Evolutionary conservation across 78 protist genomes (phyloP), one percentile per base, ranked within the genome.

Genomic region (Dictyostelium capitatum): DNA sequence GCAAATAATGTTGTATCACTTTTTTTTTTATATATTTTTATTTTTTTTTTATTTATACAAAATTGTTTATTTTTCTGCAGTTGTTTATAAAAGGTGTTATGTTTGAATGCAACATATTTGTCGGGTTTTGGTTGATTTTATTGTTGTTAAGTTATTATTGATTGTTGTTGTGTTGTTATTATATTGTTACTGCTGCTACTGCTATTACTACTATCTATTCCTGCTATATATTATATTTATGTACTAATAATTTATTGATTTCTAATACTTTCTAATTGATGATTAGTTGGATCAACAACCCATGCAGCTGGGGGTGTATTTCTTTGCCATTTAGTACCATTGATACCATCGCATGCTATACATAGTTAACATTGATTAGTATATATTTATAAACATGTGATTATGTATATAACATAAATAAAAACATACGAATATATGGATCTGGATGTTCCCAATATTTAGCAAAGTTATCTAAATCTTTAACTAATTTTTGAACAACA

Each of bases 241-340:
- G 43, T 37, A 37, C 43, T 37, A 37, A 37, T 37, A 37, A 37
- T 56, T 59, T 59, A 59, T 9, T 59, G 17, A 9, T 23, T 59
- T 59, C 69, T 19, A n/a, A 9, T 4, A 53, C 59, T 59, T 41
- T 72, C 90, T 23, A 83, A 72, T 14, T 53, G 6, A 28, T 83
- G 80, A 67, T 48, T 41, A 0, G 50, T 53, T 83, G 90, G 90
- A 54, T 83, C 74, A 54, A 83, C 90, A 54, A 30, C 84, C 70
- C 73, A 84, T 23, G 10, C 17, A 19, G 91, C 73, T 15, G 92
- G 92, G 7, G 92, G 69, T 28, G 67, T 87, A 32, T 87, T 87
- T 77, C 92, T 87, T 87, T 87, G 92, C 82, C 83, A 87, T 64
- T 87, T 87, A 19, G 92, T 59, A 20, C 92, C 92, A 59, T 62